phyloP scores from a whole-genome alignment of 257 asterid genomes.

The Nicotiana tabacum region DNA sequence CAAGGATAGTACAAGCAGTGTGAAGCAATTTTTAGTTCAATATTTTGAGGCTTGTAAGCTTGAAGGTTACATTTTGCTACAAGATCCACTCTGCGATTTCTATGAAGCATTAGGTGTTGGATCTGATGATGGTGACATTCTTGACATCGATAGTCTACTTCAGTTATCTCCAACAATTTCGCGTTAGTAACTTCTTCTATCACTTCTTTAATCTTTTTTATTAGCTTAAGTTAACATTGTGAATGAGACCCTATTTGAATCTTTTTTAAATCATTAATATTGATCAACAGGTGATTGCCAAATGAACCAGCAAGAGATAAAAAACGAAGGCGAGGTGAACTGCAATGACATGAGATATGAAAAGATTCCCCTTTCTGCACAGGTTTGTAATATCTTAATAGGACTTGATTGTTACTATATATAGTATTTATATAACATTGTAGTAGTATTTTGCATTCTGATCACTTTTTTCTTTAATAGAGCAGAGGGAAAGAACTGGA shows the following conservation, averaged over 20 bases:
- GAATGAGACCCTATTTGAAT: no score
- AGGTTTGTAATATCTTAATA: constrained; percentile 29
- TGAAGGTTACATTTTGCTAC: constrained; percentile 46
- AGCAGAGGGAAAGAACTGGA: constrained; percentile 67
- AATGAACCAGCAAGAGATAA: constrained; percentile 16
- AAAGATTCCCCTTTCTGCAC: constrained; percentile 38
- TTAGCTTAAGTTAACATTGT: no score
- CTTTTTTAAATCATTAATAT: no score
- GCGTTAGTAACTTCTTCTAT: constrained; percentile 23
- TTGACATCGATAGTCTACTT: constrained; percentile 10
- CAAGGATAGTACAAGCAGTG: constrained; percentile 34
- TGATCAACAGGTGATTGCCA: not conserved
- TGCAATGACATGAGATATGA: constrained; percentile 12
- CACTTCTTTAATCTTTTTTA: not conserved
- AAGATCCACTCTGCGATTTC: constrained; percentile 50
- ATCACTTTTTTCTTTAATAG: constrained; percentile 8
- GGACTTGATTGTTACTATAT: not conserved
- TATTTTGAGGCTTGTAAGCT: constrained; percentile 47
- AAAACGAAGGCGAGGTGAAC: constrained; percentile 12
- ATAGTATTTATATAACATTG: not conserved
- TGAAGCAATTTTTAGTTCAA: constrained; percentile 51
- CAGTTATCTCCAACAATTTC: constrained; percentile 27
- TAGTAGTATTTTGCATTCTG: not conserved
- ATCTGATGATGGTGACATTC: constrained; percentile 15
- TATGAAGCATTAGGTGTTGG: constrained; percentile 57